A percentile compares a stretch with the other conserved stretches of the same genome.
Evolutionary conservation across 345 rosid genomes (phyloP).

Genomic region (Citrus sinensis): DVS_A1.0 CM039163.1:6814501-6815000

Average conservation of each 20-base stretch:
- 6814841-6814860: not conserved
- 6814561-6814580: slow-evolving; percentile 7
- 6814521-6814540: not conserved
- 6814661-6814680: slow-evolving; percentile 38
- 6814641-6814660: slow-evolving; percentile 40
- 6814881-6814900: not conserved
- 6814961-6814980: not conserved
- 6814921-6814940: not conserved
- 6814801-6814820: not conserved
- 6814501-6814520: not conserved
- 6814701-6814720: slow-evolving; percentile 56
- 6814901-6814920: not conserved
- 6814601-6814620: slow-evolving; percentile 95
- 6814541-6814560: not conserved
- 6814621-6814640: slow-evolving; percentile 64
- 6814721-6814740: slow-evolving; percentile 71
- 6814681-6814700: slow-evolving; percentile 47
- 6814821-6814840: not conserved
- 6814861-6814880: not conserved
- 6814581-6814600: slow-evolving; percentile 86
- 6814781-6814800: not conserved
- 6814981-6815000: not conserved
- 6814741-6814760: slow-evolving; percentile 17
- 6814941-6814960: not conserved
- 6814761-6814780: slow-evolving; percentile 8